A percentile compares a stretch with the other conserved stretches of the same genome.
phyloP scores from a whole-genome alignment of 495 filamentous ascomycete species.

The Neurospora sp. region DNA sequence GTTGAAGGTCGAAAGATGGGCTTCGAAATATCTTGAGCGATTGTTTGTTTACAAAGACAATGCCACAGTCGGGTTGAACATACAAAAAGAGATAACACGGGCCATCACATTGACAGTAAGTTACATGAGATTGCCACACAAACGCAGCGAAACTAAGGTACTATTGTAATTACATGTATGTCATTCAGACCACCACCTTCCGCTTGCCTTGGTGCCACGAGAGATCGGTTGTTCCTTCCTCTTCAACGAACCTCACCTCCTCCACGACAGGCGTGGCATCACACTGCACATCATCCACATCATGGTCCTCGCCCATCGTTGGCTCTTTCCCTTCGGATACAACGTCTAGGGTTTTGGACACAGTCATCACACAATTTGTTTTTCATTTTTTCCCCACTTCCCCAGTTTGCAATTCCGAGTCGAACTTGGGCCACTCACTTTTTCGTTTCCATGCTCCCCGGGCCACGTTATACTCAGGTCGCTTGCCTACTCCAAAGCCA shows the following conservation, averaged over 20 bases:
- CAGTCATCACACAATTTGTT: not conserved
- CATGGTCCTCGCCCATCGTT: not conserved
- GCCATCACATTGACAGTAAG: not conserved
- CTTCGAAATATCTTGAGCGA: not conserved
- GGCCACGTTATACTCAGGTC: not conserved
- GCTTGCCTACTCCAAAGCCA: not conserved
- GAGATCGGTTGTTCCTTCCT: not conserved
- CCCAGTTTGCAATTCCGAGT: not conserved
- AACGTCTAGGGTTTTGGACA: not conserved
- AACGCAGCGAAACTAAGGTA: not conserved
- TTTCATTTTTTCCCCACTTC: not conserved
- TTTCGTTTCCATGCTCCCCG: not conserved
- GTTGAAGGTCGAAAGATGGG: not conserved
- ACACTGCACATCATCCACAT: not conserved
- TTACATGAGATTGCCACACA: not conserved
- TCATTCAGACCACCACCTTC: not conserved
- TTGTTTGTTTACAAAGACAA: not conserved
- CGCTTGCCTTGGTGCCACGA: not conserved
- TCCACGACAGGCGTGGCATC: not conserved
- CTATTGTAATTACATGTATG: not conserved
- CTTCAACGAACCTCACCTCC: not conserved
- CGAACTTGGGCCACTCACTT: not conserved
- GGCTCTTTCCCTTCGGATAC: not conserved
- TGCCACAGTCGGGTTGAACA: not conserved
- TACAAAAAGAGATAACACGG: not conserved